A percentile compares a stretch with the other conserved stretches of the same genome.
Evolutionary conservation across 1,139 yeast genomes (phyloP).

Genomic region (Meyerozyma sp.): DNA sequence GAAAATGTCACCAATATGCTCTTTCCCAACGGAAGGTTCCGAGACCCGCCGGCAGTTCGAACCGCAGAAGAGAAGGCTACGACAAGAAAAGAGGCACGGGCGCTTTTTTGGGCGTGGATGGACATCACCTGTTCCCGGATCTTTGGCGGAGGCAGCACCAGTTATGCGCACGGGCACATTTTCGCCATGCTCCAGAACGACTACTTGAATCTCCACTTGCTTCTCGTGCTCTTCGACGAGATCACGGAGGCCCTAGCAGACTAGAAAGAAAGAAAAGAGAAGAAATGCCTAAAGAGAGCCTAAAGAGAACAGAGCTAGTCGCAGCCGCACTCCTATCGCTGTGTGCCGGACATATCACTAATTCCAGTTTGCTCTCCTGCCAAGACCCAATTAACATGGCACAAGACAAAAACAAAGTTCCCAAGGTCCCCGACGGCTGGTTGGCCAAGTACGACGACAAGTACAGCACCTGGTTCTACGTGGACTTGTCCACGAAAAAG

Average conservation of each 20-base stretch:
- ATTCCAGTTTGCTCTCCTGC: not conserved
- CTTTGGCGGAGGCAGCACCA: constrained; percentile 65
- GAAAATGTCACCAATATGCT: constrained; percentile 39
- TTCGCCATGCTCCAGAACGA: constrained; percentile 75
- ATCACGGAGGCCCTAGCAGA: constrained; percentile 24
- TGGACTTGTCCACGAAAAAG: constrained; percentile 60
- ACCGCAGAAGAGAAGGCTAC: constrained; percentile 47
- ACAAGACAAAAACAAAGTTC: constrained; percentile 22
- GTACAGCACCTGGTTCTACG: constrained; percentile 76
- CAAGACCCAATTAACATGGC: not conserved
- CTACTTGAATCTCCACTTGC: constrained; percentile 58
- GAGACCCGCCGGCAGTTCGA: constrained; percentile 40
- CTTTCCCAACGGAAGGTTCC: constrained; percentile 64
- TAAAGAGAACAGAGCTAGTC: too few species aligned
- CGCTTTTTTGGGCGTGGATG: constrained; percentile 52
- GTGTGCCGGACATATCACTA: not conserved
- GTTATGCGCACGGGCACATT: constrained; percentile 53
- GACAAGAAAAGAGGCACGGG: constrained; percentile 55
- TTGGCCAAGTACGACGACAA: constrained; percentile 78
- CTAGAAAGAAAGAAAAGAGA: too few species aligned
- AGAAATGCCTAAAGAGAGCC: too few species aligned
- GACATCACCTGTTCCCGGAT: constrained; percentile 66
- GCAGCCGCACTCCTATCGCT: not conserved
- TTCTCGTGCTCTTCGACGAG: constrained; percentile 54
- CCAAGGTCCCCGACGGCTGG: constrained; percentile 77